Conservation (phyloP, 371 early-diverging fungal species). For the Saksenaea vasiformis region DNA sequence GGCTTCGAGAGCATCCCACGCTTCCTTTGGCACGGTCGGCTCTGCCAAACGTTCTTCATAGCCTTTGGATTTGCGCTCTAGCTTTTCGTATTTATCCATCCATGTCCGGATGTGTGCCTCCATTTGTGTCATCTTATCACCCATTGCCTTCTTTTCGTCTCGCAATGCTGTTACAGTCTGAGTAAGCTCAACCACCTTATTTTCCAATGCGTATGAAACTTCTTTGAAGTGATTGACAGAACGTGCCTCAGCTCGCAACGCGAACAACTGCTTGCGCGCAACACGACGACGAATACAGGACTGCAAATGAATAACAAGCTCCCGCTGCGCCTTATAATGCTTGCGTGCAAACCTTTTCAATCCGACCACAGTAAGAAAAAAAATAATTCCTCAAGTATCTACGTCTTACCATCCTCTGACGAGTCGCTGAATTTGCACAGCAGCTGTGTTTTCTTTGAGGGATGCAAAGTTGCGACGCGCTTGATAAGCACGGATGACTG, state of each 20-base stretch:
- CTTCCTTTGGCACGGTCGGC: constrained; percentile 63
- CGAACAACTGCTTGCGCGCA: constrained; percentile 66
- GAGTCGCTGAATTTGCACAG: constrained; percentile 73
- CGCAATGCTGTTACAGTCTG: constrained; percentile 73
- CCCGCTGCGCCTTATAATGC: constrained; percentile 49
- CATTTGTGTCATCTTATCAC: constrained; percentile 57
- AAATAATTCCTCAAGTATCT: neutral
- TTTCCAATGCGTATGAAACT: constrained; percentile 92
- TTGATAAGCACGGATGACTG: constrained; percentile 56
- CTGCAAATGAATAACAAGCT: constrained; percentile 78
- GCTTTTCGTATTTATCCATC: constrained; percentile 73
- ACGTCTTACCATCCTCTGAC: constrained; percentile 57
- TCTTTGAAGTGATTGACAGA: constrained; percentile 93
- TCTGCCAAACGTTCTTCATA: constrained; percentile 55
- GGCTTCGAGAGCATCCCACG: constrained; percentile 59
- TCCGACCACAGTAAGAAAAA: neutral
- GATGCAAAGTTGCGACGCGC: constrained; percentile 52
- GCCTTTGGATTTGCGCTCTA: constrained; percentile 52
- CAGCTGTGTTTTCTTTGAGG: constrained; percentile 65
- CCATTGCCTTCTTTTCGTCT: constrained; percentile 66
- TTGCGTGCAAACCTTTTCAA: constrained; percentile 58
- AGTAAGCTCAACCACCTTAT: constrained; percentile 93
- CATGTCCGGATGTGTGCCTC: constrained; percentile 72
- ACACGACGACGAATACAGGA: constrained; percentile 77
- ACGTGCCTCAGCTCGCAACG: constrained; percentile 83